A percentile compares a stretch with the other conserved stretches of the same genome.
These are phyloP conservation scores for Cyclotella distinguenda DNA, from an alignment of 108 stramenopile species.

Conservation along the genomic window DNA sequence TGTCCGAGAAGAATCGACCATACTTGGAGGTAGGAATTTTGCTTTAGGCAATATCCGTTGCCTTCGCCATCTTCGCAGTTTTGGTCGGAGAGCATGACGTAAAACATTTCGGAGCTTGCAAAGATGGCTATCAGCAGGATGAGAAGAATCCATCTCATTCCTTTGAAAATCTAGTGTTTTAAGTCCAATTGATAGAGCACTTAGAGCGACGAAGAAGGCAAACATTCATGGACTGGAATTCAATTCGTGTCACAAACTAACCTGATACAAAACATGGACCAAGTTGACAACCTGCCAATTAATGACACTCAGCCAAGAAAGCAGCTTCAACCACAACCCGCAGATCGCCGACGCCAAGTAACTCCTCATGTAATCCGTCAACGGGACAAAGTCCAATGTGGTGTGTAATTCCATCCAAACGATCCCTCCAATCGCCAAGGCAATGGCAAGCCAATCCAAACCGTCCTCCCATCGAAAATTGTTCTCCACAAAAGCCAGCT, in stretches of 20 bases:
- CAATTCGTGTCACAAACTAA: constrained; percentile 7
- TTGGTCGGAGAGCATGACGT: constrained; percentile 49
- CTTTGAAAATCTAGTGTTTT: constrained; percentile 27
- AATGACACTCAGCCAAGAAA: constrained; percentile 50
- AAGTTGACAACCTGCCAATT: constrained; percentile 55
- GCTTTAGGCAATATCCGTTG: constrained; percentile 43
- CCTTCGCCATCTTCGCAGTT: constrained; percentile 37
- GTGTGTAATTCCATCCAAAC: constrained; percentile 47
- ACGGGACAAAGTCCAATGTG: constrained; percentile 17
- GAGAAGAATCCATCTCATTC: constrained; percentile 48
- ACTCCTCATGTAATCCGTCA: constrained; percentile 51
- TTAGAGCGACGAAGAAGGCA: too few species aligned
- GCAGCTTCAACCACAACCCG: constrained; percentile 41
- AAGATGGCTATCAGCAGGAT: constrained; percentile 44
- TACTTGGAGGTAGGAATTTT: constrained; percentile 49
- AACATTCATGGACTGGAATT: neutral
- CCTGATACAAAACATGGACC: constrained; percentile 42
- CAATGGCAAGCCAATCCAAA: constrained; percentile 43
- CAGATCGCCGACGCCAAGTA: constrained; percentile 49
- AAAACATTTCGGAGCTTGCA: constrained; percentile 52
- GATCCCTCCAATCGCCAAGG: constrained; percentile 37
- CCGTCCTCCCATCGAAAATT: constrained; percentile 50
- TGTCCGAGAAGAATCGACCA: constrained; percentile 50
- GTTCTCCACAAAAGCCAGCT: constrained; percentile 47
- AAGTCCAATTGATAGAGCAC: too few species aligned